Conservation (phyloP, 305 asterid species). For the Ilex paraguariensis region DNA sequence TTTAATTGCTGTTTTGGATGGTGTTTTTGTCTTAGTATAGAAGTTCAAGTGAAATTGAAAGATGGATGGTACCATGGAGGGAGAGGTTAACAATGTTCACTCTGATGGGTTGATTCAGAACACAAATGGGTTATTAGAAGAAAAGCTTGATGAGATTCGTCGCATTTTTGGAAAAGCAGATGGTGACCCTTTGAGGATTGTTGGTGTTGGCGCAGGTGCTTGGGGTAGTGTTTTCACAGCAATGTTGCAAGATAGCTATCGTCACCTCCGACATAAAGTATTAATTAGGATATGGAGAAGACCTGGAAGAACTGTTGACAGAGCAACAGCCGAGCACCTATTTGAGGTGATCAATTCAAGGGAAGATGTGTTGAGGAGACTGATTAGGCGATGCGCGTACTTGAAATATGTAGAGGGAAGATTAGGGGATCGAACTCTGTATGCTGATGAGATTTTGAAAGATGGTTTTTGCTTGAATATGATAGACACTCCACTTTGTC, state of each 20-base stretch:
- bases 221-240: conserved; percentile 97
- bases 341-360: conserved; percentile 90
- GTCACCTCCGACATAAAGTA: conserved; percentile 57
- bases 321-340: conserved; percentile 78
- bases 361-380: conserved; percentile 81
- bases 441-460: conserved; percentile 81
- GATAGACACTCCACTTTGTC: conserved; percentile 84
- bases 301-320: conserved; percentile 67
- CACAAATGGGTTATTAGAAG: conserved; percentile 49
- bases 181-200: conserved; percentile 78
- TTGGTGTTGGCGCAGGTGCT: conserved; percentile 88
- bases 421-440: conserved; percentile 61
- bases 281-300: conserved; percentile 90
- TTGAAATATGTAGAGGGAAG: conserved; percentile 82
- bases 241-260: conserved; percentile 80
- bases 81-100: conserved; percentile 18
- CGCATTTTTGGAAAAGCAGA: conserved; percentile 54
- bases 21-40: too few species aligned
- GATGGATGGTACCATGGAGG: conserved; percentile 50
- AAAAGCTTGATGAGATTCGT: conserved; percentile 70
- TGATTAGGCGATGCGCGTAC: conserved; percentile 81
- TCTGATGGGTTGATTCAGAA: conserved; percentile 39
- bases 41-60: conserved; percentile 1
- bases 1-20: too few species aligned
- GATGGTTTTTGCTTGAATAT: conserved; percentile 85